Percentiles rank a stretch among this genome's conserved stretches.
Conservation (phyloP, 306 rosid genomes). For the Vigna unguiculata region DNA sequence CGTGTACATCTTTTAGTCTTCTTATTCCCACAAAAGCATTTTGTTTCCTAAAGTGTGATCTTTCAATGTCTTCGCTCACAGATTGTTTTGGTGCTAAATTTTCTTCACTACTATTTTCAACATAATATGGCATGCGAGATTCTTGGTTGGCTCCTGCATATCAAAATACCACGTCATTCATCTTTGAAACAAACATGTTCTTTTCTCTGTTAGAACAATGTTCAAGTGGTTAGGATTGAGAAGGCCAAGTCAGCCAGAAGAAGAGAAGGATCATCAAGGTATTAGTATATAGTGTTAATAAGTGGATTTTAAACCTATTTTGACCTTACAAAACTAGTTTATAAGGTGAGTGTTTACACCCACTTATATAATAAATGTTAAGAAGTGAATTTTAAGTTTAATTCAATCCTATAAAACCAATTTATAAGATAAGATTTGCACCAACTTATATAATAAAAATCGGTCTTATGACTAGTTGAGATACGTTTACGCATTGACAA, state of each 20-base stretch:
- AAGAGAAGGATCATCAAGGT: not conserved
- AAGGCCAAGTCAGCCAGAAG: not conserved
- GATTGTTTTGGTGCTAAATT: conserved; percentile 39
- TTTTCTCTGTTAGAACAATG: not conserved
- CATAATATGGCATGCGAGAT: conserved; percentile 39
- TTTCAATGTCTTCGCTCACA: conserved; percentile 36
- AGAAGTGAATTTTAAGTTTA: too few relatives aligned
- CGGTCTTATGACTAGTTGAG: too few relatives aligned
- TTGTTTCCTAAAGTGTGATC: conserved; percentile 32
- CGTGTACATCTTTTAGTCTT: conserved; percentile 33
- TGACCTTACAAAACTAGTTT: too few relatives aligned
- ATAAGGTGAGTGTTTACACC: too few relatives aligned
- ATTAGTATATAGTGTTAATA: not conserved
- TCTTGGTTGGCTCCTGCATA: conserved; percentile 51
- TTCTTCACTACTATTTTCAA: conserved; percentile 47
- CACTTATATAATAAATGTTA: not conserved
- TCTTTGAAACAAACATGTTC: not conserved
- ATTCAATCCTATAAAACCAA: too few relatives aligned
- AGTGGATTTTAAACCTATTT: too few relatives aligned
- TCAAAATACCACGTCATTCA: not conserved
- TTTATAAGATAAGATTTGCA: too few relatives aligned
- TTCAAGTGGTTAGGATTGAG: not conserved
- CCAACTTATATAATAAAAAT: too few relatives aligned
- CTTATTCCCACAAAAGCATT: conserved; percentile 41
- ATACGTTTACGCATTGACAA: not conserved